Base-by-base conservation (phyloP, 2,329 filamentous ascomycete species). In the Aspergillus novoparasiticus region DNA sequence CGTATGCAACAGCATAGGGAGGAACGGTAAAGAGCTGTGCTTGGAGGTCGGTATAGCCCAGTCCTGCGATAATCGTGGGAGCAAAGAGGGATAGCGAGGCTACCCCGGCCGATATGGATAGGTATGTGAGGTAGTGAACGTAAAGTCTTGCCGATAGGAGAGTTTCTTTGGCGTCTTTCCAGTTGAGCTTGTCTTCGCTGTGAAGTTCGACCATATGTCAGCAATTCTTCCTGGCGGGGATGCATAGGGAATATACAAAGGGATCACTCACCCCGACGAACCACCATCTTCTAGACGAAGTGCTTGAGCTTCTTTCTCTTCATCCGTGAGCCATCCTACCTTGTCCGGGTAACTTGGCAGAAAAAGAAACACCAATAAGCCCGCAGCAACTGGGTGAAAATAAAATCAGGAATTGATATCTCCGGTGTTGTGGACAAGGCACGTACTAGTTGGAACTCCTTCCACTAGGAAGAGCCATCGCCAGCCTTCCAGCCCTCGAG, bases 21-120 rank as follows among this genome's bases (percentile, higher is more conserved):
- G 72, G 71, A 3, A 73, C 66, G 2, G 64, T 67, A 14, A 64
- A 66, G 28, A 68, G 67, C 62, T 73, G 64, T 10, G 62, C 65
- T 16, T 64, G 50, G 3, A 70, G 51, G 23, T 59, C 59, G 2
- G 56, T 61, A 26, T 69, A 72, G 14, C 70, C 69, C 12, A 71
- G 41, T 9, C 66, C 69, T 4, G 46, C 21, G 26, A 68, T 63
- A 28, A 72, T 71, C 1, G 69, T 67, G 0, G 69, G 68, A 16
- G 71, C 73, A 53, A 80, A 79, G 66, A 78, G 72, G 1, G 79
- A 70, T 6, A 77, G 73, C 14, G 61, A 63, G 10, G 61, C 43
- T 4, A 63, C 58, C 4, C 61, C 58, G 6, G 30, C 57, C 6
- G 41, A 58, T 14, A 60, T 36, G 2, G 43, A 53, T 14, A 63